A percentile compares a stretch with the other conserved stretches of the same genome.
These are phyloP conservation scores for Prunus persica DNA, from an alignment of 306 rosid genomes.

Conservation along the genomic window Prunus_persica_NCBIv2 NC_034009.1:23908001-23908500, in stretches of 20 bases:
- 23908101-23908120: not conserved
- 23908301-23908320: rapidly evolving
- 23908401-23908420: not conserved
- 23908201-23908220: too few relatives aligned
- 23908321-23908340: rapidly evolving
- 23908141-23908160: not conserved
- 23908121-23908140: not conserved
- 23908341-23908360: rapidly evolving
- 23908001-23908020: not conserved
- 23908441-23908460: not conserved
- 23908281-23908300: too few relatives aligned
- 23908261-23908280: too few relatives aligned
- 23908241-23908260: too few relatives aligned
- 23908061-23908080: constrained; percentile 14
- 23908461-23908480: not conserved
- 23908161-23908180: not conserved
- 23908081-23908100: not conserved
- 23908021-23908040: not conserved
- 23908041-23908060: not conserved
- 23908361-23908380: rapidly evolving
- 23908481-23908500: constrained; percentile 8
- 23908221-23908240: too few relatives aligned
- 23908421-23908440: not conserved
- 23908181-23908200: too few relatives aligned
- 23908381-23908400: not conserved